Conservation (phyloP, 2,329 filamentous ascomycete genomes). For the Magnaporthiopsis rhizophila region DNA sequence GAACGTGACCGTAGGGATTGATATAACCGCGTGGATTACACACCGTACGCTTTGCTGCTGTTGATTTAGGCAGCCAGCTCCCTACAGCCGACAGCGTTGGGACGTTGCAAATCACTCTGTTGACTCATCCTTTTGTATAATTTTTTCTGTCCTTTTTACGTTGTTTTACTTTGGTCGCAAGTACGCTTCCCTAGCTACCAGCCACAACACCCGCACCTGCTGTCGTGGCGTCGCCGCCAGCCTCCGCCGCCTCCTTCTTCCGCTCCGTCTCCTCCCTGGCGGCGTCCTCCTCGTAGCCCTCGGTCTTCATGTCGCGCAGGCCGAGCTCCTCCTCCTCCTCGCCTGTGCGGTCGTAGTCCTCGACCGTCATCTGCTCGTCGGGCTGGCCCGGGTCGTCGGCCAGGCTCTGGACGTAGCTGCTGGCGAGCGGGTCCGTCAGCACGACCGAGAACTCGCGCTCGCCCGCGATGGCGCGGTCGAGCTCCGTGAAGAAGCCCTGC, state of each 20-base stretch:
- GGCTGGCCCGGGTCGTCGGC: constrained; percentile 59
- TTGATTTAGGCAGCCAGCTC: neutral
- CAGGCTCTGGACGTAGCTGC: constrained; percentile 89
- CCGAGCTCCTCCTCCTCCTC: constrained; percentile 94
- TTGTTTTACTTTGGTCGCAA: neutral
- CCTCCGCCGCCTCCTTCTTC: constrained; percentile 15
- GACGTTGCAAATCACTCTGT: neutral
- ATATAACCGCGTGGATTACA: too few relatives aligned
- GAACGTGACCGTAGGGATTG: too few relatives aligned
- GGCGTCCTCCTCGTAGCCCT: constrained; percentile 66
- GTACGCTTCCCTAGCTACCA: neutral
- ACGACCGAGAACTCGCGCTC: constrained; percentile 74
- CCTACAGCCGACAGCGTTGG: neutral
- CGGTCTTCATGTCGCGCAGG: constrained; percentile 84
- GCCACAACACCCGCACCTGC: neutral
- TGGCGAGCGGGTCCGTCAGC: constrained; percentile 80
- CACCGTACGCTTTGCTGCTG: too few relatives aligned
- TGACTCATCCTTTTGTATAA: neutral
- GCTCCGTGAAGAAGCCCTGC: constrained; percentile 69
- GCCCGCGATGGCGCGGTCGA: constrained; percentile 73
- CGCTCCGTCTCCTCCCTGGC: constrained; percentile 17
- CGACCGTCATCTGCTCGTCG: constrained; percentile 73
- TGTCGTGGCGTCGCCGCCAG: neutral
- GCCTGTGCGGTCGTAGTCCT: constrained; percentile 78
- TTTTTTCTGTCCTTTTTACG: neutral